Evolutionary conservation across 1,284 basidiomycete species (phyloP), one percentile per base, ranked within the genome.

Genomic region (Melampsora occidentalis): DNA sequence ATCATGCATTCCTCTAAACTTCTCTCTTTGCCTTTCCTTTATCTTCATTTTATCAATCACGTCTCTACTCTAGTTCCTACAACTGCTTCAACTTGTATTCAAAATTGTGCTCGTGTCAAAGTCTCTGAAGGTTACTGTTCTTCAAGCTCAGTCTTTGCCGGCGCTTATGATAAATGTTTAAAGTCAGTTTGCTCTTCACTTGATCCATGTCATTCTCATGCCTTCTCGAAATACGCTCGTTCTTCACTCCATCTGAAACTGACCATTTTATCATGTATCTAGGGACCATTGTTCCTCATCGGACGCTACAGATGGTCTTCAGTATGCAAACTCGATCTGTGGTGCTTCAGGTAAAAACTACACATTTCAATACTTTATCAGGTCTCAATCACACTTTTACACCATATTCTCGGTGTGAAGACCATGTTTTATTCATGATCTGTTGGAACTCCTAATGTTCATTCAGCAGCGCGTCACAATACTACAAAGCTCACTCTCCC

Each of bases 91-190:
- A 18, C 49, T 25, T 75, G 71, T 67, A 48, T 75, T n/a, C 71
- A 51, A 51, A 75, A 51, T 75, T 75, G 71, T 48, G 71, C 64
- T 14, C 63, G 61, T 57, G 64, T 75, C 35, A 75, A 75, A 48
- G 25, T 75, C 28, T 75, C 71, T 25, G 71, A 75, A 64, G 71
- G 71, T 18, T 75, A 75, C 22, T 75, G 71, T 53, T 22, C 63
- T n/a, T 67, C 66, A 42, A 22, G 51, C 14, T 16, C 33, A 28
- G 48, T 67, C 22, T 59, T 67, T 31, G 39, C 49, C 33, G 14
- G 42, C 5, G 71, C 71, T 33, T 75, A 57, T 25, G 53, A 57
- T 20, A 49, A 67, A 51, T 75, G 71, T 33, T 75, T 75, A 64
- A 75, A 57, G 71, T 65, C 20, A 16, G 71, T 33, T 31, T 28